These are phyloP conservation scores for Auricularia sp. DNA, from an alignment of 768 basidiomycete species.

Conservation along the genomic window DNA sequence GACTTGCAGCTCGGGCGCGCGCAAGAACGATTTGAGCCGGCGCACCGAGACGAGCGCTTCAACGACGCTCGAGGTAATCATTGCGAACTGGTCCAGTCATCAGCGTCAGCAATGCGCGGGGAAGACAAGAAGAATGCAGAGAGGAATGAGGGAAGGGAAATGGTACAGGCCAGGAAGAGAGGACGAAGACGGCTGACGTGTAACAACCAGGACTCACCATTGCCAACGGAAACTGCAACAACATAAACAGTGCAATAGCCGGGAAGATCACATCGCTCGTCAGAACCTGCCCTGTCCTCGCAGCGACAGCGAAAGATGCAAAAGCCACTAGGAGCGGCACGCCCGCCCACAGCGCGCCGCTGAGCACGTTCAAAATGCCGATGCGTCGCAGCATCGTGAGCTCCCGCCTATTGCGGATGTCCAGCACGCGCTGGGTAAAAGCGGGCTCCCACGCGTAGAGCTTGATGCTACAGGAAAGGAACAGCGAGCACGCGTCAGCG, in stretches of 20 bases:
- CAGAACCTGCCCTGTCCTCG: conserved; percentile 27
- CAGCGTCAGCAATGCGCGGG: neutral
- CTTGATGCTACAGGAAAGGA: conserved; percentile 55
- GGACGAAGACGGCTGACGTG: too few relatives aligned
- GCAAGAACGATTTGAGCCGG: conserved; percentile 67
- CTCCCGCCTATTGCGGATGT: conserved; percentile 74
- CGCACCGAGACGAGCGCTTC: conserved; percentile 77
- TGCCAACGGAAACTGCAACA: conserved; percentile 75
- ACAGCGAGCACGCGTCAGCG: neutral
- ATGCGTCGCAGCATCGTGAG: conserved; percentile 75
- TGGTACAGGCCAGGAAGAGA: too few relatives aligned
- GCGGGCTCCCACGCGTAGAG: conserved; percentile 93
- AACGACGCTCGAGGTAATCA: conserved; percentile 71
- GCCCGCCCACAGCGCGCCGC: conserved; percentile 53
- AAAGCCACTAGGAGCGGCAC: conserved; percentile 71
- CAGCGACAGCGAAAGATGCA: conserved; percentile 70
- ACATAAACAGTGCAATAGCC: conserved; percentile 82
- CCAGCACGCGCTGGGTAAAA: conserved; percentile 69
- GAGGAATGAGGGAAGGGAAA: too few relatives aligned
- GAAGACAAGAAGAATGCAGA: too few relatives aligned
- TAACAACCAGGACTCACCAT: conserved; percentile 41
- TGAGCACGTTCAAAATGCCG: conserved; percentile 60
- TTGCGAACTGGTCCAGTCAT: conserved; percentile 38
- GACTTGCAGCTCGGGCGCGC: conserved; percentile 66
- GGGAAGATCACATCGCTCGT: conserved; percentile 93